Evolutionary conservation across 768 basidiomycete species (phyloP), one percentile per base, ranked within the genome.

Genomic region (Rhizopogon vinicolor): DNA sequence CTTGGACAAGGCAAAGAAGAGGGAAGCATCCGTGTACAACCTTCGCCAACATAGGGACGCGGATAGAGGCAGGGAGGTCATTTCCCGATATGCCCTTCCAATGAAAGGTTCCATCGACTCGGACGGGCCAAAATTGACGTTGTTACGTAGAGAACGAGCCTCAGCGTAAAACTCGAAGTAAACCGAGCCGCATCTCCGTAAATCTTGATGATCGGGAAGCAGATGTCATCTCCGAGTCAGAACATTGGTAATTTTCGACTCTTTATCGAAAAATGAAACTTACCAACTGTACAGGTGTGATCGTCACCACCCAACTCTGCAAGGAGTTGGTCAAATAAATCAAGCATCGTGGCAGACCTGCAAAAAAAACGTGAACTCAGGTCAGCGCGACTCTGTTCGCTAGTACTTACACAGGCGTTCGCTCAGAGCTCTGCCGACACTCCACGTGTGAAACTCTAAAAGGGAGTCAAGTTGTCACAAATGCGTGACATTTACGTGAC

Each of bases 21-120:
- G 73, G 51, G 78, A 81, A 9, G 84, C 78, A 61, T 96, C 91
- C 41, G 90, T 88, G 68, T 92, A 93, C 13, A 93, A 62, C 49
- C 81, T 75, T 44, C 89, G 77, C 85, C 88, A 91, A 41, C 73
- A 72, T 18, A 63, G 44, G 52, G 72, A 58, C 65, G 71, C 50
- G 33, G 60, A 66, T 58, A 60, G 73, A 16, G 62, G 70, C 58
- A 64, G 63, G 8, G 69, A 60, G 3, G 80, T 73, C 74, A 93
- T 79, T 31, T 74, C 64, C 42, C 75, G 67, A 63, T 87, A 72
- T 0, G 87, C 78, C 2, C 68, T 60, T 35, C 67, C 53, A 28
- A 82, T 73, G n/a, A 91, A 66, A 1, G 59, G 52, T 19, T 80
- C 73, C 22, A 69, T 44, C 18, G 16, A n/a, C 6, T 25, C 25